Evolutionary conservation across 202 grass and related monocot species (phyloP), one percentile per base, ranked within the genome.

Genomic region (Eragrostis tef): DNA sequence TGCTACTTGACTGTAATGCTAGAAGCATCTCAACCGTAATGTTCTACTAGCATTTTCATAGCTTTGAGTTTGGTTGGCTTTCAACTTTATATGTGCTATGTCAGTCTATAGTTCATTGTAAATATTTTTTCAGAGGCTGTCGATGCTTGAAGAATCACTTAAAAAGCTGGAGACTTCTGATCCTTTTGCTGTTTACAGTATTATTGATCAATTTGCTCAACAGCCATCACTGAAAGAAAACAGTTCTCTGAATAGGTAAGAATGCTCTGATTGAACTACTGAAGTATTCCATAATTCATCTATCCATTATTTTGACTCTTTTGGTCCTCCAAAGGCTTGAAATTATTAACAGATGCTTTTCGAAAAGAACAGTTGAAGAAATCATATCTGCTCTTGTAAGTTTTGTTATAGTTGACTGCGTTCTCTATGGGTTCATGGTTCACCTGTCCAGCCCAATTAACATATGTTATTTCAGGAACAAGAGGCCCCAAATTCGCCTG

Each of bases 301-400:
- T 50, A 62, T 78, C 75, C 5, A 12, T 29, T 75, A 36, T 36
- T 67, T 61, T 17, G 26, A 54, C 67, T 74, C 6, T 57, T 74
- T 36, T 1, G 17, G 15, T 70, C 11, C 45, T 77, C 43, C 50
- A 69, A 41, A 99, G 96, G 74, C 79, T 93, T 83, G 85, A 96
- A 77, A 86, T 90, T 36, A 85, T 99, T 80, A 89, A 96, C 78
- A 99, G 90, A 83, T 96, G 96, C 78, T 99, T 99, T 84, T 99
- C 93, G n/a, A 96, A 99, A 72, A 73, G 78, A 75, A 93, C 93
- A 69, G 87, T 96, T 4, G 90, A 99, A 95, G 96, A 95, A 71
- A 99, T 99, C 61, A 69, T 96, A 84, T 93, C 78, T 5, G 25
- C 96, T 78, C 88, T 98, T 90, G 93, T 99, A 87, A 99, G 96